Evolutionary conservation across 1,284 basidiomycete genomes (phyloP).

Genomic region (Flammula alnicola): DNA sequence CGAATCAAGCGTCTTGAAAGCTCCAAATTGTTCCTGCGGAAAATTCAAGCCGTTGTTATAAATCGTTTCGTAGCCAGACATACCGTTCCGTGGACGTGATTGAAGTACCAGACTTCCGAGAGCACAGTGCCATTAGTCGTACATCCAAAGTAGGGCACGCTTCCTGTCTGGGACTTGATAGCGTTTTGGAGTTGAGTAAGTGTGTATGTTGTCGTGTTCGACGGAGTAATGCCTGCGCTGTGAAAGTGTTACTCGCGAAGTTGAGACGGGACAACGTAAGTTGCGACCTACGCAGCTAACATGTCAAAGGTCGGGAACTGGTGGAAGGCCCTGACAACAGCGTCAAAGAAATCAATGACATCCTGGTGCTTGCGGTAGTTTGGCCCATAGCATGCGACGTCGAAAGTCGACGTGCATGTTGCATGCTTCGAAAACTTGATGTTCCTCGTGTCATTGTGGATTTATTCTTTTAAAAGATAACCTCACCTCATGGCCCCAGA

Average conservation of each 20-base stretch:
- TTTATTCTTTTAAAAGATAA: no score
- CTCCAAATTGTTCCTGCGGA: slow-evolving; percentile 69
- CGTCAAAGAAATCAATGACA: slow-evolving; percentile 74
- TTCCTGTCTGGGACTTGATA: slow-evolving; percentile 62
- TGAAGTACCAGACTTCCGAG: slow-evolving; percentile 72
- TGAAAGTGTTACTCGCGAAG: not conserved
- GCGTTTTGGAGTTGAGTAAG: slow-evolving; percentile 58
- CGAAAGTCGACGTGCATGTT: slow-evolving; percentile 81
- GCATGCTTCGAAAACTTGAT: slow-evolving; percentile 49
- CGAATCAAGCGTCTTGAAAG: slow-evolving; percentile 62
- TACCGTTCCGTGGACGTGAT: slow-evolving; percentile 64
- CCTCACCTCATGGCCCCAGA: slow-evolving; percentile 70
- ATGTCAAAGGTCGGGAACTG: slow-evolving; percentile 67
- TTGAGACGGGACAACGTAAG: not conserved
- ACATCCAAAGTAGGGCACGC: slow-evolving; percentile 68
- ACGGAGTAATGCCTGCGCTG: slow-evolving; percentile 68
- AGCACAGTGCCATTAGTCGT: slow-evolving; percentile 58
- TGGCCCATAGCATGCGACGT: slow-evolving; percentile 68
- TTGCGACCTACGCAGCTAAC: slow-evolving; percentile 58
- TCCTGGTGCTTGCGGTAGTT: slow-evolving; percentile 67
- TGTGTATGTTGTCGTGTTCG: slow-evolving; percentile 69
- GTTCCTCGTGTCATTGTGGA: not conserved
- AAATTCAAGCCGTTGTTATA: not conserved
- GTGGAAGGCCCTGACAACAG: slow-evolving; percentile 63
- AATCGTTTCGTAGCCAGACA: slow-evolving; percentile 24